Base-by-base conservation (phyloP, 2,329 filamentous ascomycete species). In the Dendrostoma leiphaemia region DNA sequence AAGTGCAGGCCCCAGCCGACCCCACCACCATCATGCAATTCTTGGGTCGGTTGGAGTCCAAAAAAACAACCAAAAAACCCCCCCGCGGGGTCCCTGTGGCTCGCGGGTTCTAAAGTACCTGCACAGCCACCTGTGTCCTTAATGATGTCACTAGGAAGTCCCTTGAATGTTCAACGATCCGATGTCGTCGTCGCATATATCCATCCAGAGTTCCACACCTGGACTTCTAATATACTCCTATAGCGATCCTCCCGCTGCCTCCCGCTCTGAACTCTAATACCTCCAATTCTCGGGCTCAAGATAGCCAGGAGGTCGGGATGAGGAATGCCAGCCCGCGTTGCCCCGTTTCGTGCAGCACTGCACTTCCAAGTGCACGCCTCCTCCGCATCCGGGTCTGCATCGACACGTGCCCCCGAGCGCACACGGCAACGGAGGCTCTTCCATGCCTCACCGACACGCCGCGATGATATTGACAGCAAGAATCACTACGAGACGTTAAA, bases 401-500 rank as follows among this genome's bases (percentile, higher is more conserved):
- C n/a, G n/a, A n/a, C n/a, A n/a, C n/a, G n/a, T n/a, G 54, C 45
- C 40, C 52, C 21, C 37, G 49, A 24, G 49, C 28, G 45, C 48
- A 44, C 29, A 17, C 37, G 48, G 29, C 15, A 26, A 21, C 3
- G 15, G 37, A 26, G 32, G 29, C 29, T 51, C 56, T 69, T 72
- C 59, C 66, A 68, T 59, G 63, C 61, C 58, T 63, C 71, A 26
- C 66, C 60, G 41, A 23, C 35, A 44, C 63, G 60, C 40, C 59
- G 56, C 43, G 59, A 66, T 60, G 63, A 66, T 26, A 64, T 64
- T n/a, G 62, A 67, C 56, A 62, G 62, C 62, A 75, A 67, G 62
- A 91, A 85, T 58, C 88, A 96, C 74, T 99, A 99, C 71, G 88
- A 93, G 64, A 85, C 86, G 37, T 80, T 99, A 48, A 82, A 86